phyloP scores from a whole-genome alignment of 1,284 basidiomycete genomes.

The Puccinia coronata region DNA sequence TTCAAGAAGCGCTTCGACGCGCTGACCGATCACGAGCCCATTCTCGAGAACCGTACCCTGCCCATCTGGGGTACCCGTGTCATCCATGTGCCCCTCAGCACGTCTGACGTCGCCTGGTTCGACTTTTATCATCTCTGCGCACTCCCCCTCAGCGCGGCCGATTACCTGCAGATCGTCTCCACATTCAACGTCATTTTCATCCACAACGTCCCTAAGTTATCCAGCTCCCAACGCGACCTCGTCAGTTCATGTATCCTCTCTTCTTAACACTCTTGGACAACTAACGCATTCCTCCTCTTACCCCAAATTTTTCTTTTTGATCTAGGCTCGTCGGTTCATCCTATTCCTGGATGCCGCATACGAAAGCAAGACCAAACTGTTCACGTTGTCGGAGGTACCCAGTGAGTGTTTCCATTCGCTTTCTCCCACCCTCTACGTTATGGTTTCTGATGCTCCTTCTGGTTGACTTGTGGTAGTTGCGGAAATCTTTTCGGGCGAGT shows the following conservation, averaged over 20 bases:
- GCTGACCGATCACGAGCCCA: conserved; percentile 65
- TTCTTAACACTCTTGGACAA: conserved; percentile 62
- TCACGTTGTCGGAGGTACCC: conserved; percentile 84
- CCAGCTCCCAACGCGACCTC: conserved; percentile 80
- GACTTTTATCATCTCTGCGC: conserved; percentile 85
- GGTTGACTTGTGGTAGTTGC: not conserved
- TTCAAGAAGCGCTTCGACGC: conserved; percentile 80
- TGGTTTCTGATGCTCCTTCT: not conserved
- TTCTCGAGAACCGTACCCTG: conserved; percentile 70
- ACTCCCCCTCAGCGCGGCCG: conserved; percentile 83
- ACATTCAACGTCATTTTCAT: conserved; percentile 86
- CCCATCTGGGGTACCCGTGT: conserved; percentile 80
- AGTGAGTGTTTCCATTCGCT: conserved; percentile 65
- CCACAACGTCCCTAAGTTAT: conserved; percentile 80
- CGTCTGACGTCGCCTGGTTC: conserved; percentile 74
- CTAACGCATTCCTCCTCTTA: conserved; percentile 59
- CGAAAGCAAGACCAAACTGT: conserved; percentile 73
- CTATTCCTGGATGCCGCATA: conserved; percentile 46
- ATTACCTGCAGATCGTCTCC: conserved; percentile 91
- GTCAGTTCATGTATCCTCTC: conserved; percentile 60
- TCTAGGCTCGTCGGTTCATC: conserved; percentile 46
- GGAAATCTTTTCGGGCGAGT: conserved; percentile 31
- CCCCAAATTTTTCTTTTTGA: conserved; percentile 14
- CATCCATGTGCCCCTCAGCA: conserved; percentile 60
- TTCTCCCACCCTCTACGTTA: not conserved